Base-by-base conservation (phyloP, 75 land plant genomes). In the Larix kaempferi region DNA sequence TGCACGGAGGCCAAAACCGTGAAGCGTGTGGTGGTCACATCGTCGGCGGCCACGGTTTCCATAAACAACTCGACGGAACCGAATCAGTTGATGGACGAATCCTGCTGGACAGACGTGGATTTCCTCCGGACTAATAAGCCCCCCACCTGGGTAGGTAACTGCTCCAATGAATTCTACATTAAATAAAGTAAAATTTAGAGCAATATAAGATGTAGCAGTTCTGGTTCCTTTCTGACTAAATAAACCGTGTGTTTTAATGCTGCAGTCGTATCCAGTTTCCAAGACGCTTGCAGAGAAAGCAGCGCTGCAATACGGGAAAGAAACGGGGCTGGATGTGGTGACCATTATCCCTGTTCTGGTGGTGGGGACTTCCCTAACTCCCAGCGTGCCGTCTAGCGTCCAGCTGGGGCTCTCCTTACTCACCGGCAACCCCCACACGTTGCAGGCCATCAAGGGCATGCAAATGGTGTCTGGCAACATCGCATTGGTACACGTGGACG, bases 401-500 rank as follows among this genome's bases (percentile, higher is more conserved):
- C 55, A 52, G 4, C 11, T 76, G 23, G 75, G 77, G 59, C 78
- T 86, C 21, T 41, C 58, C 27, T 41, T 86, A 11, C 59, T 86
- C 21, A 73, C 65, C 79, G 87, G 88, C 79, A 27, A 26, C 15
- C 29, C 66, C 29, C 66, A 63, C 69, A 16, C 16, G 7, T 64
- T 1, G 37, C 27, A 14, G 1, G 2, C 17, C 29, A 17, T 29
- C 5, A 64, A 33, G 6, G 15, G 35, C 1, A 15, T 64, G 35
- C 29, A 27, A 1, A 5, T 33, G 2, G 2, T 6, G 19, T 64
- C 33, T 0, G 67, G 67, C 19, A 13, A 37, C 12, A 77, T 86
- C 41, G 77, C 87, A 7, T 76, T 75, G 26, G 88, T 86, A 19
- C 88, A 86, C 62, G 78, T 86, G 33, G 79, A 80, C 59, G 88